Evolutionary conservation across 139 green algal genomes (phyloP).

Genomic region (Micromonas commoda): DNA sequence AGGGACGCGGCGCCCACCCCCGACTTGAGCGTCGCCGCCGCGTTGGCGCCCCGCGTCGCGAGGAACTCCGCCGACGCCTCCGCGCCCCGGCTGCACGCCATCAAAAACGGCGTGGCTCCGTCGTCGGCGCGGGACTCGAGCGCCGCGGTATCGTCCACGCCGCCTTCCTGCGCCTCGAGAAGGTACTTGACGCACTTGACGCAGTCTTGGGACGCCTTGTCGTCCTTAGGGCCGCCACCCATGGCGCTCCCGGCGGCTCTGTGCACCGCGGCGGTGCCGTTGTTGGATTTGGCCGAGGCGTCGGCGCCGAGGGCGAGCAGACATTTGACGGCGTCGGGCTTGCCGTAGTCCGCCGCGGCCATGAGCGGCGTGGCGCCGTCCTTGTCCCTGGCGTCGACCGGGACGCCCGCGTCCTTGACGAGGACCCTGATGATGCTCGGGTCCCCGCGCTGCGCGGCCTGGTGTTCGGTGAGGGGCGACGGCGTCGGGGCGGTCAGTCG

Average conservation of each 20-base stretch:
- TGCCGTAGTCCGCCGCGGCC: neutral
- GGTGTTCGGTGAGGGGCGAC: no score
- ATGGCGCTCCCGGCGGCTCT: neutral
- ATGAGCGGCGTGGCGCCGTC: conserved; percentile 24
- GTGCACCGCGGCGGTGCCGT: neutral
- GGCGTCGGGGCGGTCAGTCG: no score
- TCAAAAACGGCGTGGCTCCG: conserved; percentile 4
- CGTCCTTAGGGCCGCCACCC: neutral
- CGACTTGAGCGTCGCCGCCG: neutral
- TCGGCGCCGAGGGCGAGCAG: conserved; percentile 1
- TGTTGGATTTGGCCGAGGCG: neutral
- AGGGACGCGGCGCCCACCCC: neutral
- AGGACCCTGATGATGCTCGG: conserved; percentile 1
- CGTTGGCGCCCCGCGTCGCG: neutral
- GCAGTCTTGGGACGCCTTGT: neutral
- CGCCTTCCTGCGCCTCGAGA: no score
- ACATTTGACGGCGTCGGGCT: neutral
- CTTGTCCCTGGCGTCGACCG: conserved; percentile 3
- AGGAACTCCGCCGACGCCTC: neutral
- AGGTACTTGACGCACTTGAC: no score
- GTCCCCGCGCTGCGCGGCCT: neutral
- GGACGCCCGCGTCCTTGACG: neutral
- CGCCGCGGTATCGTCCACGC: no score
- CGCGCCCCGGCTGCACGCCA: neutral
- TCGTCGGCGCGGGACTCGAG: no score